A percentile compares a stretch with the other conserved stretches of the same genome.
phyloP scores from a whole-genome alignment of 768 basidiomycete species.

The Rhodosporidiobolus sp. region DNA sequence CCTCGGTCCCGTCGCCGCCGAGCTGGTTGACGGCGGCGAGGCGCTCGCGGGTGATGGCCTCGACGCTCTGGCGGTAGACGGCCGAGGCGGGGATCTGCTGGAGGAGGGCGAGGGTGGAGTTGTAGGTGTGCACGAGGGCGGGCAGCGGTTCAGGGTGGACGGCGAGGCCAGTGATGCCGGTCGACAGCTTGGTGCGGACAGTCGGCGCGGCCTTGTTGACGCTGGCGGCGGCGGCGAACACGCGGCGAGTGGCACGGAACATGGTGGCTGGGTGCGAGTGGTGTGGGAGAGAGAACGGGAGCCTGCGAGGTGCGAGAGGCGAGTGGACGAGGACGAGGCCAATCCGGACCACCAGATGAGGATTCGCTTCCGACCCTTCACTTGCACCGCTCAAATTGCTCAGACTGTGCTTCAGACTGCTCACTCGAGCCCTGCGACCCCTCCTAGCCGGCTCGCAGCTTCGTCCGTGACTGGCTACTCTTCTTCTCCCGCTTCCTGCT shows the following conservation, averaged over 20 bases:
- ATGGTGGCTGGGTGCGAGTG: slow-evolving; percentile 2
- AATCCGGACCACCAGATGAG: no score
- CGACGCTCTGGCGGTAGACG: slow-evolving; percentile 83
- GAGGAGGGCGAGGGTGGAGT: slow-evolving; percentile 67
- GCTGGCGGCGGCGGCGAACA: slow-evolving; percentile 3
- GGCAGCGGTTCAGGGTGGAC: slow-evolving; percentile 84
- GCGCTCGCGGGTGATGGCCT: slow-evolving; percentile 77
- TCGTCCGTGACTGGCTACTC: no score
- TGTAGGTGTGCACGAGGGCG: slow-evolving; percentile 68
- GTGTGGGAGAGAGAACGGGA: no score
- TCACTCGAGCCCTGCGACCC: no score
- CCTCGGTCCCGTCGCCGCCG: slow-evolving; percentile 55
- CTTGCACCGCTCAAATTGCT: no score
- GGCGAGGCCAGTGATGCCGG: slow-evolving; percentile 76
- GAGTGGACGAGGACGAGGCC: no score
- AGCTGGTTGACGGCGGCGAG: slow-evolving; percentile 59
- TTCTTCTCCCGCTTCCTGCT: no score
- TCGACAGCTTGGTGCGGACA: slow-evolving; percentile 61
- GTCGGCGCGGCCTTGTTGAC: background rate
- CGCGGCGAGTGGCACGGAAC: slow-evolving; percentile 27
- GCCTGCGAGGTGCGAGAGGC: no score
- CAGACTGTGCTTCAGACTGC: no score
- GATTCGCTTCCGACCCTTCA: no score
- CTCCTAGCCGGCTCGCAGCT: no score
- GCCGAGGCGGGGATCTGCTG: slow-evolving; percentile 70